Percentiles rank a stretch among this genome's conserved stretches.
phyloP scores from a whole-genome alignment of 441 rosid species.

The Gossypium gossypioides region DNA sequence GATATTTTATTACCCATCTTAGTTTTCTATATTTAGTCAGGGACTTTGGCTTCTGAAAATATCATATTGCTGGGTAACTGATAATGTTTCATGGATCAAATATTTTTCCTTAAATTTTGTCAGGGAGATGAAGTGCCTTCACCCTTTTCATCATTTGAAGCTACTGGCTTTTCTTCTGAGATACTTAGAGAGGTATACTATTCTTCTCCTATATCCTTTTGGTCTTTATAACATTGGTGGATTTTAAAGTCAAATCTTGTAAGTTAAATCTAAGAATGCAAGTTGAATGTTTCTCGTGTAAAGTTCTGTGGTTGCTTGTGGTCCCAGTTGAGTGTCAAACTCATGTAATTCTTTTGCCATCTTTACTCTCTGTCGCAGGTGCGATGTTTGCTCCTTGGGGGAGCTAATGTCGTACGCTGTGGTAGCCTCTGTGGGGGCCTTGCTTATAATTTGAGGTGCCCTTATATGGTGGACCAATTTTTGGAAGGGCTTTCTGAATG shows the following conservation, averaged over 20 bases:
- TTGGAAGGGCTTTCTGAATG: slow-evolving; percentile 62
- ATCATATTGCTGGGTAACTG: slow-evolving; percentile 26
- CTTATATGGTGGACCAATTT: slow-evolving; percentile 63
- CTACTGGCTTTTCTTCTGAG: slow-evolving; percentile 81
- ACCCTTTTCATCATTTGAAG: slow-evolving; percentile 72
- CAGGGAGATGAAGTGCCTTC: slow-evolving; percentile 76
- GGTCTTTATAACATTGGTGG: slow-evolving; percentile 9
- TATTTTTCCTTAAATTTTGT: neutral
- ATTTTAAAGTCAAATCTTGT: slow-evolving; percentile 5
- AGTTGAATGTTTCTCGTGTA: slow-evolving; percentile 16
- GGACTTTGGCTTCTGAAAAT: neutral
- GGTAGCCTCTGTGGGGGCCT: slow-evolving; percentile 67
- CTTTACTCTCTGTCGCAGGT: slow-evolving; percentile 77
- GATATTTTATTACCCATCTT: neutral
- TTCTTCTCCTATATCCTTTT: slow-evolving; percentile 3
- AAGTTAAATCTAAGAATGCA: slow-evolving; percentile 16
- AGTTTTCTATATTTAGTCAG: neutral
- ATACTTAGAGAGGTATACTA: slow-evolving; percentile 52
- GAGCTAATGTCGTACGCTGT: slow-evolving; percentile 99
- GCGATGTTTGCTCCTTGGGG: slow-evolving; percentile 99
- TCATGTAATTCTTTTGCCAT: slow-evolving; percentile 38
- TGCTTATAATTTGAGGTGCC: slow-evolving; percentile 68
- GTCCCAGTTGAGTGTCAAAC: slow-evolving; percentile 36
- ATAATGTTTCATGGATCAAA: neutral
- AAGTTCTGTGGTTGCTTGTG: slow-evolving; percentile 27